Conservation (phyloP, 2,329 filamentous ascomycete species). For the Whalleya microplaca region DNA sequence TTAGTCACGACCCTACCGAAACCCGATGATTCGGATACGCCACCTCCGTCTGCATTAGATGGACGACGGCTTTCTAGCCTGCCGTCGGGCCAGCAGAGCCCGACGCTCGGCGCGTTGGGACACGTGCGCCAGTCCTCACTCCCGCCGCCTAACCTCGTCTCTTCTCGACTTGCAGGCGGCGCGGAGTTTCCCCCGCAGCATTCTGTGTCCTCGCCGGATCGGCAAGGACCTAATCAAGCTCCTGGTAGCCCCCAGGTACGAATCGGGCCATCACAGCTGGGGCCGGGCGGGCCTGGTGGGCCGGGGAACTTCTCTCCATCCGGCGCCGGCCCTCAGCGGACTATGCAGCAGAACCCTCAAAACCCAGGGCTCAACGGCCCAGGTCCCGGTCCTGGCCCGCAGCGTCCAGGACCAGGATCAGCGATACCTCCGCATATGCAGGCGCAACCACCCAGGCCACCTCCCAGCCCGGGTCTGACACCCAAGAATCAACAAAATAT, state of each 20-base stretch:
- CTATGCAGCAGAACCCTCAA: constrained; percentile 10
- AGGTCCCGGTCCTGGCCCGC: too few species aligned
- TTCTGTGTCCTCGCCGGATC: constrained; percentile 15
- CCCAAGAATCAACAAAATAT: constrained; percentile 29
- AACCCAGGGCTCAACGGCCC: constrained; percentile 15
- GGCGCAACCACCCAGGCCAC: constrained; percentile 15
- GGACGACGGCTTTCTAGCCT: constrained; percentile 26
- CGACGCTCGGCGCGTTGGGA: constrained; percentile 23
- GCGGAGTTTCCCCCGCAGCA: constrained; percentile 12
- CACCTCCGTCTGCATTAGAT: constrained; percentile 19
- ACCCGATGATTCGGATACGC: constrained; percentile 9
- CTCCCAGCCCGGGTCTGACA: constrained; percentile 26
- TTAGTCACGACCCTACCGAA: not conserved
- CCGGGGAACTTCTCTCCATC: constrained; percentile 1
- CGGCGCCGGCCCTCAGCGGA: constrained; percentile 5
- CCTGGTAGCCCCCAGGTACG: constrained; percentile 19
- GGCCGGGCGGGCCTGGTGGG: not conserved
- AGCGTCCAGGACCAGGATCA: too few species aligned
- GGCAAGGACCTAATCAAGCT: constrained; percentile 15
- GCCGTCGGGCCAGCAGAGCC: constrained; percentile 28
- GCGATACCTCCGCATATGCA: constrained; percentile 8
- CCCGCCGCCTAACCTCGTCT: constrained; percentile 28
- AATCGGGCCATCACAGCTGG: constrained; percentile 9
- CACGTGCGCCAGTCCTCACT: constrained; percentile 33
- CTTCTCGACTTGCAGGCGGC: constrained; percentile 12